phyloP scores from a whole-genome alignment of 2,329 filamentous ascomycete species.

The Xylaria sp. region DNA sequence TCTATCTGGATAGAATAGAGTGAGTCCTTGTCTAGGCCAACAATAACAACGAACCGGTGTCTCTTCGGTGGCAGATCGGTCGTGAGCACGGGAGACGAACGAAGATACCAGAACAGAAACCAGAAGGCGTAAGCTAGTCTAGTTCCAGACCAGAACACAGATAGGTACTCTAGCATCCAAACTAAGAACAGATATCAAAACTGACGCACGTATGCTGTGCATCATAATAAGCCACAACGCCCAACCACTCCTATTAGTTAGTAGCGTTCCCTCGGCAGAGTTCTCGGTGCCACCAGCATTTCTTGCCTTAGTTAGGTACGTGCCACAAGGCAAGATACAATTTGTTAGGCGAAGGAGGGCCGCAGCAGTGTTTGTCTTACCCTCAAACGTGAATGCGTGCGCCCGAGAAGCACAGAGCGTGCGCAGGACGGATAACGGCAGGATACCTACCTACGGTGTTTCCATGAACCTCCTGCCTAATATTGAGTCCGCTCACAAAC shows the following conservation, averaged over 20 bases:
- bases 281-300: constrained; percentile 24
- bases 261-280: not conserved
- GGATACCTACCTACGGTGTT: not conserved
- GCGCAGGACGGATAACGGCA: not conserved
- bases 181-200: not conserved
- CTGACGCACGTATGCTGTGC: constrained; percentile 6
- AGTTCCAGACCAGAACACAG: not conserved
- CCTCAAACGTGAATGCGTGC: constrained; percentile 20
- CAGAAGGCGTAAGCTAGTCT: not conserved
- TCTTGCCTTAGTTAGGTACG: constrained; percentile 16
- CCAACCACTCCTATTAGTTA: not conserved
- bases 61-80: not conserved
- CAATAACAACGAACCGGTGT: not conserved
- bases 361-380: constrained; percentile 22
- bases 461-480: constrained; percentile 5
- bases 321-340: constrained; percentile 33
- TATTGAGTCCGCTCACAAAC: constrained; percentile 2
- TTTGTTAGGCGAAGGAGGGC: constrained; percentile 25
- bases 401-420: not conserved
- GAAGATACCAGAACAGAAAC: not conserved
- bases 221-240: constrained; percentile 1
- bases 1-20: not conserved
- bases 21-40: not conserved
- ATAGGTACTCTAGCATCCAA: not conserved
- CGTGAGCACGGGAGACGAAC: not conserved